Evolutionary conservation across 2,329 filamentous ascomycete genomes (phyloP).

Genomic region (Botrytis pseudocinerea): DNA sequence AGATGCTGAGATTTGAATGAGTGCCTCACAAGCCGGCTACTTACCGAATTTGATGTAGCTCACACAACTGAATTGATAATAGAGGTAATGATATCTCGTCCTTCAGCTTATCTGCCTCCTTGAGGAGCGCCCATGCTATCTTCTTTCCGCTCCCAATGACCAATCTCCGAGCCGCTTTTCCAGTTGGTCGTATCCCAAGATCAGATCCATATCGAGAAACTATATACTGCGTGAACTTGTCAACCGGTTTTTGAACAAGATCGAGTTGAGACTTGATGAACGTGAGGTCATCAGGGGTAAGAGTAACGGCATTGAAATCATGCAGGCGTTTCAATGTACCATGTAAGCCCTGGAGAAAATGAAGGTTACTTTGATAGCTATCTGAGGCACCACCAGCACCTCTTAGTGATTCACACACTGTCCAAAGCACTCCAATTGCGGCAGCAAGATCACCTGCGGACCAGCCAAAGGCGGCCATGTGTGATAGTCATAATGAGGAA

Average conservation of each 20-base stretch:
- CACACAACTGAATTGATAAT: background rate
- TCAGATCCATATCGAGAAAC: background rate
- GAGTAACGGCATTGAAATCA: background rate
- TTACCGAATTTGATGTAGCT: constrained; percentile 3
- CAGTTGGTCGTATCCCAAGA: background rate
- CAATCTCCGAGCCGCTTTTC: background rate
- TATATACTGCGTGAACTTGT: background rate
- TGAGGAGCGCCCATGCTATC: constrained; percentile 6
- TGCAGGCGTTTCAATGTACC: background rate
- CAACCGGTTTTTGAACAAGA: background rate
- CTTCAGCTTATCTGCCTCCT: background rate
- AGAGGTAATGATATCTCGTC: background rate
- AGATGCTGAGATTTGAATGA: background rate
- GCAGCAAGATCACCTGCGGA: constrained; percentile 4
- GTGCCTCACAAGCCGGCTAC: background rate
- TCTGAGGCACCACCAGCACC: background rate
- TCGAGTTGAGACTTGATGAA: background rate
- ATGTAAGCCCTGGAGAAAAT: constrained; percentile 1
- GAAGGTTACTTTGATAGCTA: background rate
- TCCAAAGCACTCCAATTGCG: background rate
- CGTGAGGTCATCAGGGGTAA: background rate
- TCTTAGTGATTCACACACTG: background rate
- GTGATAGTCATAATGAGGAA: background rate
- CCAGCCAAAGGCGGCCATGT: constrained; percentile 17
- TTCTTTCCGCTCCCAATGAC: background rate